Percentiles rank a stretch among this genome's conserved stretches.
Evolutionary conservation across 2,329 filamentous ascomycete species (phyloP).

Genomic region (Xylariaceae sp.): DNA sequence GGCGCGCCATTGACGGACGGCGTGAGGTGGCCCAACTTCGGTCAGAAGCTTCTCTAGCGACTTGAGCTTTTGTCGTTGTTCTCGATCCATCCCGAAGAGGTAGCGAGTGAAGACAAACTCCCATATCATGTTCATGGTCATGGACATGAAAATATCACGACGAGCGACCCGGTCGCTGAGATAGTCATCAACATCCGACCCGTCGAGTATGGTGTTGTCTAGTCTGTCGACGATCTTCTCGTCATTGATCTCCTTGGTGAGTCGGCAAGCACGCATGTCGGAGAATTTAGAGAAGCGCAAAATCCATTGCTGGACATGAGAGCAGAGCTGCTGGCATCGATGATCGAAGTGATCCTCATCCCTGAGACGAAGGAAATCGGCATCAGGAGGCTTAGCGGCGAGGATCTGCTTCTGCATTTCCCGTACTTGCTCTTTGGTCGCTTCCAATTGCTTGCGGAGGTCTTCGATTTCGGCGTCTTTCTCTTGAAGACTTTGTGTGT

Average conservation of each 20-base stretch:
- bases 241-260: slow-evolving; percentile 78
- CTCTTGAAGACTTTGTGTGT: slow-evolving; percentile 61
- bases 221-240: slow-evolving; percentile 91
- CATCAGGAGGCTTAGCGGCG: slow-evolving; percentile 54
- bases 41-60: slow-evolving; percentile 84
- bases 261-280: slow-evolving; percentile 79
- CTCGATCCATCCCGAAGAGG: slow-evolving; percentile 96
- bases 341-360: slow-evolving; percentile 95
- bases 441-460: slow-evolving; percentile 71
- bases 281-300: slow-evolving; percentile 97
- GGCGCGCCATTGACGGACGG: slow-evolving; percentile 96
- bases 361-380: slow-evolving; percentile 67
- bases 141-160: slow-evolving; percentile 95
- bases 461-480: slow-evolving; percentile 80
- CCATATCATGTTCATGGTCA: slow-evolving; percentile 99
- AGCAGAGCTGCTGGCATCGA: slow-evolving; percentile 89
- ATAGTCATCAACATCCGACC: slow-evolving; percentile 84
- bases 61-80: slow-evolving; percentile 96
- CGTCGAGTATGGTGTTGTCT: slow-evolving; percentile 90
- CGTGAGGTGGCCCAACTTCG: slow-evolving; percentile 78
- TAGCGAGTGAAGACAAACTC: slow-evolving; percentile 98
- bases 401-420: slow-evolving; percentile 55
- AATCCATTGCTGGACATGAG: slow-evolving; percentile 96
- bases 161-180: slow-evolving; percentile 82
- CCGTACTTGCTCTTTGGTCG: slow-evolving; percentile 58